Percentiles rank a stretch among this genome's conserved stretches.
Conservation (phyloP, 2,329 filamentous ascomycete species). For the Trichoderma simmonsii region DNA sequence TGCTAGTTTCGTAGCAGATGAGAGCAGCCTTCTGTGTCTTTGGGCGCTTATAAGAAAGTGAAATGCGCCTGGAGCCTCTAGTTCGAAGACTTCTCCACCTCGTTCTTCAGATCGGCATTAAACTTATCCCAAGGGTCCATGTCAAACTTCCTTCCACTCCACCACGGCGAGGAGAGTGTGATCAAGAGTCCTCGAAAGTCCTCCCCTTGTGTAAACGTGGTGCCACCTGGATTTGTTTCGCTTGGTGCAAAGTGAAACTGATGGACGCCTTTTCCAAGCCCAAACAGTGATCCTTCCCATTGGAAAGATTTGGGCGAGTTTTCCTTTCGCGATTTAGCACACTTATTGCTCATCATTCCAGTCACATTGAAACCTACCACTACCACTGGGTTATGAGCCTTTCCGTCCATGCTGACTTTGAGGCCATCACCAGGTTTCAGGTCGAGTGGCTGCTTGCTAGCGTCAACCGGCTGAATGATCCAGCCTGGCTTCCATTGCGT, state of each 20-base stretch:
- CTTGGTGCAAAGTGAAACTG: conserved; percentile 6
- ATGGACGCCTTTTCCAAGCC: conserved; percentile 5
- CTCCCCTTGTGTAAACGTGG: conserved; percentile 10
- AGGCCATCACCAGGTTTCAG: neutral
- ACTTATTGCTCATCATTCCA: too few species aligned
- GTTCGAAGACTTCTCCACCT: neutral
- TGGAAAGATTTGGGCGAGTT: conserved; percentile 8
- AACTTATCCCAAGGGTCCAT: conserved; percentile 5
- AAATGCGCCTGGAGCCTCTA: neutral
- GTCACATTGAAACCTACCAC: neutral
- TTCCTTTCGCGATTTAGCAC: neutral
- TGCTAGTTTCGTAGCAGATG: too few species aligned
- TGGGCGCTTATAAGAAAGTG: neutral
- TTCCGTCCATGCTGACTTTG: conserved; percentile 11
- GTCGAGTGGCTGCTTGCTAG: conserved; percentile 3
- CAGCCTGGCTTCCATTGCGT: conserved; percentile 11
- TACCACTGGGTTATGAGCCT: neutral
- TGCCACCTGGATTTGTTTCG: neutral
- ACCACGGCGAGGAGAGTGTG: conserved; percentile 12
- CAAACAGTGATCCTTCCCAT: conserved; percentile 11
- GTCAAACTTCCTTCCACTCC: conserved; percentile 4
- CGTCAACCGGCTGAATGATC: neutral
- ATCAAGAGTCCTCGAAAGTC: conserved; percentile 3
- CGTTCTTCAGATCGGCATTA: conserved; percentile 5
- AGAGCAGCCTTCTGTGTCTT: neutral